Base-by-base conservation (phyloP, 2,329 filamentous ascomycete genomes). In the Diplodia corticola region DNA sequence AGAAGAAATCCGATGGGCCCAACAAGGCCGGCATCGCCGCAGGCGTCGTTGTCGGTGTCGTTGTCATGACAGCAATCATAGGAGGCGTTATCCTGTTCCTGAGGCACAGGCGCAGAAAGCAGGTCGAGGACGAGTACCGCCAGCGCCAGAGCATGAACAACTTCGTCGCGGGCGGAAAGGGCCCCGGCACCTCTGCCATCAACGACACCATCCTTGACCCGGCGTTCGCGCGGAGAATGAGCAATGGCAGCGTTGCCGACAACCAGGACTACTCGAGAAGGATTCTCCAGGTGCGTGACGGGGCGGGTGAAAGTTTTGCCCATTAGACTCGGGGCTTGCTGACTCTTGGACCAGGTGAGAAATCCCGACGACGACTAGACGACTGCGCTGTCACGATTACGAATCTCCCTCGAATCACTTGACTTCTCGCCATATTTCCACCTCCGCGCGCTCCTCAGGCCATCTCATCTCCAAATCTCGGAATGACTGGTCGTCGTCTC, bases 191-290 rank as follows among this genome's bases (percentile, higher is more conserved):
- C 1, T 88, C 91, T 20, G 17, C 40, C 10, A 89, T 91, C 80
- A 88, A 88, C 15, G 94, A 98, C 76, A 89, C 91, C 49, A 88
- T 94, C 65, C 87, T 97, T 66, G 94, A 98, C 70, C 92, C 93
- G 7, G 89, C 84, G 66, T 89, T 96, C 85, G 89, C 90, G 67
- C 86, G 92, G 75, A 88, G 93, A 79, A 86, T 94, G 81, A 97
- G 94, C 80, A 92, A 95, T 74, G 94, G 94, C 71, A 97, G 93
- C 79, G 97, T 98, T 78, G 94, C 93, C 63, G 94, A 98, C 78
- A 96, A 97, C 80, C 89, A 96, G 80, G 94, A 98, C 78, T 98
- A 97, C 81, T 97, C 94, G 69, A 88, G 94, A 81, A 91, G 91
- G 81, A 97, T 98, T 79, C 86, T 98, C 75, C 91, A 96, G 88